These are phyloP conservation scores for Astrothelium macrocarpum DNA, from an alignment of 495 filamentous ascomycete species.

Conservation along the genomic window DNA sequence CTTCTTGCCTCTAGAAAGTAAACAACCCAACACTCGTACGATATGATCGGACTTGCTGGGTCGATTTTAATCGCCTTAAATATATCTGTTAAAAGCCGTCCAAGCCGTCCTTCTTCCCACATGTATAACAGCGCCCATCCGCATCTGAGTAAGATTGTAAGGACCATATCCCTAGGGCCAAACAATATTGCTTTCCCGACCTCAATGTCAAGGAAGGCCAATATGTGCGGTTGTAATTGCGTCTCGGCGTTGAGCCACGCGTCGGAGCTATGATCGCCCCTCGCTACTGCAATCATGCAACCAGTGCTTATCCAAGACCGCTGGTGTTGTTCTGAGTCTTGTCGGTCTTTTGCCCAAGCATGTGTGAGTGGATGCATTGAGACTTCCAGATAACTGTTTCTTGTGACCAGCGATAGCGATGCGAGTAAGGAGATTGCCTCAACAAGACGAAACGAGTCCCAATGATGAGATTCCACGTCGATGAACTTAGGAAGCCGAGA, in stretches of 20 bases:
- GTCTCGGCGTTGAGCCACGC: neutral
- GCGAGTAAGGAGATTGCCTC: conserved; percentile 22
- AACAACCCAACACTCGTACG: neutral
- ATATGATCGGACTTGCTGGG: neutral
- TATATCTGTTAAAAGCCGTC: neutral
- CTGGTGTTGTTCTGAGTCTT: neutral
- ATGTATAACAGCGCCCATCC: neutral
- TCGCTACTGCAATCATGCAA: conserved; percentile 5
- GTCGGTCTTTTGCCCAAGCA: conserved; percentile 19
- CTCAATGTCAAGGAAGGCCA: neutral
- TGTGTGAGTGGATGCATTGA: conserved; percentile 24
- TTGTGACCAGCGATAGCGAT: conserved; percentile 21
- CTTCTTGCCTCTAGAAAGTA: neutral
- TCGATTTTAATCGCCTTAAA: neutral
- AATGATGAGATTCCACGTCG: conserved; percentile 11
- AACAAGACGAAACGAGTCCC: conserved; percentile 24
- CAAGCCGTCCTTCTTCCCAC: neutral
- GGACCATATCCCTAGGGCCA: neutral
- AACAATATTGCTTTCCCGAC: neutral
- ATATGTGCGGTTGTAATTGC: neutral
- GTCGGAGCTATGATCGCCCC: neutral
- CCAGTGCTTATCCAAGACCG: conserved; percentile 12
- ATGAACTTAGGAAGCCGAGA: conserved; percentile 23
- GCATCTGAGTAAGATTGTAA: neutral
- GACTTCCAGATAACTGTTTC: conserved; percentile 12